Percentiles rank a stretch among this genome's conserved stretches.
These are phyloP conservation scores for Helianthus tuberosus DNA, from an alignment of 129 eudicot species.

Conservation along the genomic window DNA sequence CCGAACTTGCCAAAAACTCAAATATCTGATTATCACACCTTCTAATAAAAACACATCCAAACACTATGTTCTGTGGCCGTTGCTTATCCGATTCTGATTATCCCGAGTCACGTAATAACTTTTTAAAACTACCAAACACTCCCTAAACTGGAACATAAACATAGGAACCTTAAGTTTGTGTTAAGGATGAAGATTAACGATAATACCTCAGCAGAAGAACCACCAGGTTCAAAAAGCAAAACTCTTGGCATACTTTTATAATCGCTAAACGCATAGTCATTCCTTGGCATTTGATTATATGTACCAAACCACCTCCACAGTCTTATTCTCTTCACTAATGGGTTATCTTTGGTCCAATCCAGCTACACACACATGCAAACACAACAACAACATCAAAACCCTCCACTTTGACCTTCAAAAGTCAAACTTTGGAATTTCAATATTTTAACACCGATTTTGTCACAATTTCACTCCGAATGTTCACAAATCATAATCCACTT, in stretches of 20 bases:
- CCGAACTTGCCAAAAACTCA: not conserved
- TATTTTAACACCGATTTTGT: not conserved
- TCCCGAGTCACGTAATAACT: not conserved
- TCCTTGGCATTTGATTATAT: slow-evolving; percentile 51
- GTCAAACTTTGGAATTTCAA: not conserved
- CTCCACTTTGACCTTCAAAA: not conserved
- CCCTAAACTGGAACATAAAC: slow-evolving; percentile 10
- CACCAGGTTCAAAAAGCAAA: slow-evolving; percentile 58
- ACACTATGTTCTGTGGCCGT: not conserved
- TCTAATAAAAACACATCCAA: not conserved
- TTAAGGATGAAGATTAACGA: not conserved
- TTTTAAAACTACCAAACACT: not conserved
- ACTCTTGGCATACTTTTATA: slow-evolving; percentile 53
- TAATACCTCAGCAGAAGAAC: slow-evolving; percentile 69
- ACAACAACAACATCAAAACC: slow-evolving; percentile 15
- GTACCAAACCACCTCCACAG: slow-evolving; percentile 61
- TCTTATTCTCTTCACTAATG: slow-evolving; percentile 49
- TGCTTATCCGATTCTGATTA: not conserved
- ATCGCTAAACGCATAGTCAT: slow-evolving; percentile 38
- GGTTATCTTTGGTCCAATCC: slow-evolving; percentile 45
- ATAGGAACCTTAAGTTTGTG: not conserved
- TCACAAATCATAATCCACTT: not conserved
- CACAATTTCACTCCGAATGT: not conserved
- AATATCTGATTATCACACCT: not conserved
- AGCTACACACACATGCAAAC: slow-evolving; percentile 41